Evolutionary conservation across 345 rosid genomes (phyloP).

Genomic region (Eucalyptus shirleyi): DNA sequence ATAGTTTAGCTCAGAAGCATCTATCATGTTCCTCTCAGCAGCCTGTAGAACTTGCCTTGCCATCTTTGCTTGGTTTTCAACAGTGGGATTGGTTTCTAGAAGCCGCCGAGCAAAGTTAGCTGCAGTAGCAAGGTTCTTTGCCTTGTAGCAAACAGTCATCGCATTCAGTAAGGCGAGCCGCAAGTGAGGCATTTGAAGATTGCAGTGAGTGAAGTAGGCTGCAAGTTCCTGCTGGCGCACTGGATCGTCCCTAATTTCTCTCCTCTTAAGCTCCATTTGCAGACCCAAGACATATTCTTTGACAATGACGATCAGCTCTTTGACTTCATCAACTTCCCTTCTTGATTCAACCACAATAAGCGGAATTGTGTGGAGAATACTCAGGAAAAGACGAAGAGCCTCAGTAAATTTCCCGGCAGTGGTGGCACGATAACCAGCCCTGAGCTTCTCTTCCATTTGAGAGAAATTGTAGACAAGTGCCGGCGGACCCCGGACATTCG

Average conservation of each 20-base stretch:
- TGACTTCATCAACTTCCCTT: slow-evolving; percentile 96
- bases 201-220: slow-evolving; percentile 94
- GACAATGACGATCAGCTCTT: slow-evolving; percentile 59
- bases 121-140: slow-evolving; percentile 72
- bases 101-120: slow-evolving; percentile 73
- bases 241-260: slow-evolving; percentile 61
- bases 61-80: slow-evolving; percentile 62
- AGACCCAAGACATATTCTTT: slow-evolving; percentile 87
- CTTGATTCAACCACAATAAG: slow-evolving; percentile 85
- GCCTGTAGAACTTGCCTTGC: slow-evolving; percentile 86
- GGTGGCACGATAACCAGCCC: slow-evolving; percentile 83
- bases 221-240: slow-evolving; percentile 92
- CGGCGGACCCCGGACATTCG: slow-evolving; percentile 81
- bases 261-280: slow-evolving; percentile 76
- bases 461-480: slow-evolving; percentile 66
- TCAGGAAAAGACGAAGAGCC: slow-evolving; percentile 63
- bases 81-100: slow-evolving; percentile 65
- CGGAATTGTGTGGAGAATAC: slow-evolving; percentile 90
- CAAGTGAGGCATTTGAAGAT: slow-evolving; percentile 76
- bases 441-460: slow-evolving; percentile 89
- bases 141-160: slow-evolving; percentile 71
- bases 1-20: slow-evolving; percentile 55
- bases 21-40: slow-evolving; percentile 68
- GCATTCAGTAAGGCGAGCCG: slow-evolving; percentile 72
- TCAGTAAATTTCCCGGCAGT: slow-evolving; percentile 68